Conservation (phyloP, 2,329 filamentous ascomycete species). For the Colletotrichum spinosum region DNA sequence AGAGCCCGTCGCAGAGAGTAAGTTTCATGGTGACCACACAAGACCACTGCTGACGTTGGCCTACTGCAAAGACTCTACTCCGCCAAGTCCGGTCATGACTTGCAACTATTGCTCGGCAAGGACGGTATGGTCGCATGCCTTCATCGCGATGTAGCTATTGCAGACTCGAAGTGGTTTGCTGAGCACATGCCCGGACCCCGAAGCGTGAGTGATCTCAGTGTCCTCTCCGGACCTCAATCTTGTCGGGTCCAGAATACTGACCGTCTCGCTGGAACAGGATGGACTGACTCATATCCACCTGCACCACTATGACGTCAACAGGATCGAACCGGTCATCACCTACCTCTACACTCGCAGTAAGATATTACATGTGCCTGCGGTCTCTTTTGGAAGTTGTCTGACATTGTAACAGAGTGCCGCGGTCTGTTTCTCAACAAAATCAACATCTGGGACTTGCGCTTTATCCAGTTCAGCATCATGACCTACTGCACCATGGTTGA, state of each 20-base stretch:
- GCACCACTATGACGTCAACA: neutral
- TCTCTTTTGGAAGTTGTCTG: neutral
- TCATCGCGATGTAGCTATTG: slow-evolving; percentile 49
- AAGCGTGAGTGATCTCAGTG: no score
- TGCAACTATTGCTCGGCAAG: slow-evolving; percentile 18
- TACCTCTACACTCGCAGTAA: slow-evolving; percentile 51
- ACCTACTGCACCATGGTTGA: slow-evolving; percentile 47
- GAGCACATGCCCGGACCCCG: slow-evolving; percentile 43
- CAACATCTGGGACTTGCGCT: slow-evolving; percentile 42
- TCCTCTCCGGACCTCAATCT: neutral
- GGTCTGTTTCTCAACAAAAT: slow-evolving; percentile 20
- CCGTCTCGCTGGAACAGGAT: slow-evolving; percentile 39
- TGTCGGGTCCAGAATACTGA: neutral
- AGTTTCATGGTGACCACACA: neutral
- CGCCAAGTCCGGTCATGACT: slow-evolving; percentile 1
- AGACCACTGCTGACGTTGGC: neutral
- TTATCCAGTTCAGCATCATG: slow-evolving; percentile 48
- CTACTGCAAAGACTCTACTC: slow-evolving; percentile 2
- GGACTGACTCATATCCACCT: slow-evolving; percentile 39
- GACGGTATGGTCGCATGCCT: neutral
- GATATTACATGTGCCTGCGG: slow-evolving; percentile 19
- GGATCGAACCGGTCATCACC: slow-evolving; percentile 41
- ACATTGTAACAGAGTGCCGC: slow-evolving; percentile 2
- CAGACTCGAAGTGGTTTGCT: slow-evolving; percentile 49
- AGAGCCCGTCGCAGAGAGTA: slow-evolving; percentile 14